phyloP scores from a whole-genome alignment of 176 grass and related monocot species.

The Thinopyrum elongatum region DNA sequence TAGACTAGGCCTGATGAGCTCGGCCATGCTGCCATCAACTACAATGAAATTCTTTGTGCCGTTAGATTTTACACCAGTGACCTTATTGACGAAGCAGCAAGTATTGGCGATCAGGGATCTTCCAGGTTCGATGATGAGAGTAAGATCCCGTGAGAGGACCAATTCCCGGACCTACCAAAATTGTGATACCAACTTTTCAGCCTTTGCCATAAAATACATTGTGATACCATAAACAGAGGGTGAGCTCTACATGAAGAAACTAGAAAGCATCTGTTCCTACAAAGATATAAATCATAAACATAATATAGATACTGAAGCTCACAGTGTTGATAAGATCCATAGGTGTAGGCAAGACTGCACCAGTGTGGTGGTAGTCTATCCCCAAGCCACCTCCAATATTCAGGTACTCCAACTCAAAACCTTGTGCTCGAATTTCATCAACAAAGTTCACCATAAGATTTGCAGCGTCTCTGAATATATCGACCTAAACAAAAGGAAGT shows the following conservation, averaged over 20 bases:
- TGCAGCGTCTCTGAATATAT: conserved; percentile 99
- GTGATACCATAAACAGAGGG: conserved; percentile 4
- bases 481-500: conserved; percentile 54
- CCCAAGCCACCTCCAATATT: conserved; percentile 96
- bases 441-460: conserved; percentile 89
- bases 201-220: not conserved
- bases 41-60: conserved; percentile 96
- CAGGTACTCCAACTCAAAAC: conserved; percentile 89
- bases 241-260: not conserved
- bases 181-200: not conserved
- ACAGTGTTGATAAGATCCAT: conserved; percentile 97
- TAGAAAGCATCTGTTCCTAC: not conserved
- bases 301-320: conserved; percentile 31
- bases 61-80: conserved; percentile 97
- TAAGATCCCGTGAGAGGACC: conserved; percentile 80
- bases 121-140: conserved; percentile 93
- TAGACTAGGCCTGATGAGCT: conserved; percentile 96
- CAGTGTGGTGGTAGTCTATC: conserved; percentile 91
- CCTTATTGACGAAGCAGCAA: conserved; percentile 82
- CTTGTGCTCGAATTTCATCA: conserved; percentile 90
- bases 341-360: conserved; percentile 74
- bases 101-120: conserved; percentile 97
- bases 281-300: conserved; percentile 33
- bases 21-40: conserved; percentile 96
- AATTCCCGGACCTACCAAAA: conserved; percentile 74